Evolutionary conservation across 371 early-diverging fungal genomes (phyloP).

Genomic region (Haplosporangium sp.): DNA sequence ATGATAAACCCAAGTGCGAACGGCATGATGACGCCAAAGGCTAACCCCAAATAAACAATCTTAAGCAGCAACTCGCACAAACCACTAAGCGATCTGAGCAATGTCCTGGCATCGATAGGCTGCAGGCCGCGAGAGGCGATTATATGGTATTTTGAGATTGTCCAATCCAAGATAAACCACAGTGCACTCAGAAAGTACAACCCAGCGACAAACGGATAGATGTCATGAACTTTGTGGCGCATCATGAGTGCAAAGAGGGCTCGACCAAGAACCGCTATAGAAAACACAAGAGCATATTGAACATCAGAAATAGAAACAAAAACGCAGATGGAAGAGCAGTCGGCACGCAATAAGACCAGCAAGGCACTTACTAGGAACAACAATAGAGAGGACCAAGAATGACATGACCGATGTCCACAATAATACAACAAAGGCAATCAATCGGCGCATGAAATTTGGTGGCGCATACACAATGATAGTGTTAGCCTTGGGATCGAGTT

Average conservation of each 20-base stretch:
- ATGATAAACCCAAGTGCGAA: constrained; percentile 28
- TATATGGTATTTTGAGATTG: neutral
- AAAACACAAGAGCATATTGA: neutral
- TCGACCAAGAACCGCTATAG: constrained; percentile 34
- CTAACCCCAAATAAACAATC: constrained; percentile 22
- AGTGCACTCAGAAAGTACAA: constrained; percentile 23
- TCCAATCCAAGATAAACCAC: constrained; percentile 23
- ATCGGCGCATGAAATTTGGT: constrained; percentile 60
- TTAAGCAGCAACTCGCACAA: neutral
- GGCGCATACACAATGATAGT: constrained; percentile 74
- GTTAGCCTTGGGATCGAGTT: constrained; percentile 59
- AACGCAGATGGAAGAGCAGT: too few species aligned
- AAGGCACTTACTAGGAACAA: constrained; percentile 30
- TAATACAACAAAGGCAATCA: constrained; percentile 56
- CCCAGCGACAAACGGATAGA: constrained; percentile 29
- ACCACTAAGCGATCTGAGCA: constrained; percentile 8
- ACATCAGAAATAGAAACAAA: neutral
- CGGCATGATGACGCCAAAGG: constrained; percentile 33
- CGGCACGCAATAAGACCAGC: neutral
- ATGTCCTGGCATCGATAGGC: constrained; percentile 16
- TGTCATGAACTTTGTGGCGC: constrained; percentile 20
- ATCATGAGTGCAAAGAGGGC: constrained; percentile 19
- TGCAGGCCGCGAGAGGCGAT: constrained; percentile 9
- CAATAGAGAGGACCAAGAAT: constrained; percentile 25
- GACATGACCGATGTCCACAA: constrained; percentile 64